Base-by-base conservation (phyloP, 1,139 yeast species). In the Nakaseomyces bracarensis region DNA sequence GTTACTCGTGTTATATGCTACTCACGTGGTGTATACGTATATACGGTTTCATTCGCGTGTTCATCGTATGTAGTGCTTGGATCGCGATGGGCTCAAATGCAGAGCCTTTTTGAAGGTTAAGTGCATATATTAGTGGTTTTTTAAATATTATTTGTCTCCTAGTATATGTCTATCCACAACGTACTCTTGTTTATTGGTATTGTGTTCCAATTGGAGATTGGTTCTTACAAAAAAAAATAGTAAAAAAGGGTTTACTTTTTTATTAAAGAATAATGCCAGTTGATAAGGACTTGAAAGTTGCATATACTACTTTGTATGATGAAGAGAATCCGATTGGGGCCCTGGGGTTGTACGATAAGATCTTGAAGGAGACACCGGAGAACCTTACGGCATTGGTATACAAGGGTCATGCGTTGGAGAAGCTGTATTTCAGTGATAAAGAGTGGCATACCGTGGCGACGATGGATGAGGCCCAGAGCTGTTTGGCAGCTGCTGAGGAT, bases 341-440 rank as follows among this genome's bases (percentile, higher is more conserved):
- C 1, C 46, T 71, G 22, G 50, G 44, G 1, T 42, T 54, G 7
- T 61, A 68, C 34, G 61, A 65, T 23, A 41, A 51, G 3, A 67
- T 67, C 1, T 46, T 71, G 21, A 47, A 46, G 16, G 60, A 63
- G 20, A 55, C 63, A 37, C 72, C 77, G 1, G 60, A 61, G 15
- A 74, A 82, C n/a, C 70, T 74, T 46, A 65, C 61, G 40, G 77
- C 83, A 0, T 65, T 66, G 33, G 47, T 75, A n/a, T 74, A 77
- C 48, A 65, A 79, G 56, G 69, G 87, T 4, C 73, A 70, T 23
- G 76, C 79, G 1, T 66, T 72, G 46, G 79, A 76, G 47, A 74
- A 83, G 49, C 55, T 72, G 27, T 60, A 60, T 39, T 60, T 49
- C 43, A 56, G 60, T 4, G 41, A 39, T 14, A 33, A 46, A 13